Base-by-base conservation (phyloP, 2,329 filamentous ascomycete genomes). In the Hypoxylon sp. region DNA sequence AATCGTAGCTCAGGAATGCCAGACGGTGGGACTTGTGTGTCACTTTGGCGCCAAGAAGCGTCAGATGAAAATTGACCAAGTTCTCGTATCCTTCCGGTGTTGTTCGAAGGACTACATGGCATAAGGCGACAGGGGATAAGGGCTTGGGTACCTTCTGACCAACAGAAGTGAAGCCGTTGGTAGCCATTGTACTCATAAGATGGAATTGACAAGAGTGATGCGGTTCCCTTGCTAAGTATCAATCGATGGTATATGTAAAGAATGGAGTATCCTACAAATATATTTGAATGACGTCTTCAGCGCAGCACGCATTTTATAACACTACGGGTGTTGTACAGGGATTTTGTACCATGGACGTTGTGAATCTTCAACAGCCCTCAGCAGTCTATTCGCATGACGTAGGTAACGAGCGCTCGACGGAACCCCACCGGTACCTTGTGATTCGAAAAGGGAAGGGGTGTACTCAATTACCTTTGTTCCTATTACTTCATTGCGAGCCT, bases 51-150 rank as follows among this genome's bases (percentile, higher is more conserved):
- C 55, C 63, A 14, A 65, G 63, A 3, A 65, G 51, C 3, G 48
- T 65, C 5, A 65, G 42, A 22, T 65, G 60, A 24, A 65, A 65
- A 11, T 55, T 39, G 6, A 65, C 55, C 39, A 65, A 31, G 9
- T 5, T 22, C 10, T 65, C 63, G 17, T 50, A 65, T 14, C 56
- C 56, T 13, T 55, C 63, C n/a, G 63, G 50, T 1, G 55, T 65
- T 1, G 63, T 65, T 52, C 63, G 55, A 17, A 65, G 63, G 6
- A 65, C 63, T 1, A 65, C 42, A 35, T 65, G 63, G 44, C 63
- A 65, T 3, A 65, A 17, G 33, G 63, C 55, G 17, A 48, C 35
- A 19, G 63, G 63, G 4, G 63, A 65, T 33, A 60, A 13, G 2
- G 37, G 26, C n/a, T 65, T 60, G 8, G 63, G 37, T 44, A 33